Conservation (phyloP, 805 yeast genomes). For the Myxozyma udenii region DNA sequence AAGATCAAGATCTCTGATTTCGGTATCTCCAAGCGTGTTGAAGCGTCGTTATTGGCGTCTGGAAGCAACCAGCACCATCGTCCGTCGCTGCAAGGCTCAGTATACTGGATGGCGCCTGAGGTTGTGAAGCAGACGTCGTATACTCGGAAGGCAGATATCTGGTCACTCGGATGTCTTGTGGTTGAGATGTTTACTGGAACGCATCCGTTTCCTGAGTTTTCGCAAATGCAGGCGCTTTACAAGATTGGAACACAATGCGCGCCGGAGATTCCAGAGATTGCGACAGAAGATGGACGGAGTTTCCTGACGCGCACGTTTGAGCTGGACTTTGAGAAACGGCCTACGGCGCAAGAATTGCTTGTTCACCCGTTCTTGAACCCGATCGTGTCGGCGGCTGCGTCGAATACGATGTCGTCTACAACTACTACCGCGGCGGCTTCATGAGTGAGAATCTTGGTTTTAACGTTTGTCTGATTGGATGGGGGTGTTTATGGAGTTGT, state of each 20-base stretch:
- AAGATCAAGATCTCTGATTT: conserved; percentile 82
- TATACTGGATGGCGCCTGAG: conserved; percentile 99
- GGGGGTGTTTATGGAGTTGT: no score
- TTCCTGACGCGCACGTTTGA: conserved; percentile 70
- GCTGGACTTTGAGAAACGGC: conserved; percentile 68
- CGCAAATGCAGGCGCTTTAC: conserved; percentile 96
- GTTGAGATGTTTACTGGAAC: conserved; percentile 95
- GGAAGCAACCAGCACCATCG: conserved; percentile 45
- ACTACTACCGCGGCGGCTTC: no score
- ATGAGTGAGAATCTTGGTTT: no score
- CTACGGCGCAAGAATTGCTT: conserved; percentile 67
- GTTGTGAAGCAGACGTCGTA: conserved; percentile 91
- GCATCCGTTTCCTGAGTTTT: conserved; percentile 92
- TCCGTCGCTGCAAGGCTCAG: conserved; percentile 88
- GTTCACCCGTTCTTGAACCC: conserved; percentile 52
- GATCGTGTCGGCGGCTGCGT: conserved; percentile 6
- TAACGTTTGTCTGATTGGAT: no score
- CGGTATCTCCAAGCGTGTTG: conserved; percentile 71
- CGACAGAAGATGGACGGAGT: conserved; percentile 63
- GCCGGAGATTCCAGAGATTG: conserved; percentile 69
- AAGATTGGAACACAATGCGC: conserved; percentile 71
- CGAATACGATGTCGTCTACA: no score
- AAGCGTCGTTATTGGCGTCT: conserved; percentile 47
- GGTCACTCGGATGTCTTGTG: conserved; percentile 94
- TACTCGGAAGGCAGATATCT: conserved; percentile 89